Conservation (phyloP, 1,284 basidiomycete species). For the Vanrija pseudolonga region DNA sequence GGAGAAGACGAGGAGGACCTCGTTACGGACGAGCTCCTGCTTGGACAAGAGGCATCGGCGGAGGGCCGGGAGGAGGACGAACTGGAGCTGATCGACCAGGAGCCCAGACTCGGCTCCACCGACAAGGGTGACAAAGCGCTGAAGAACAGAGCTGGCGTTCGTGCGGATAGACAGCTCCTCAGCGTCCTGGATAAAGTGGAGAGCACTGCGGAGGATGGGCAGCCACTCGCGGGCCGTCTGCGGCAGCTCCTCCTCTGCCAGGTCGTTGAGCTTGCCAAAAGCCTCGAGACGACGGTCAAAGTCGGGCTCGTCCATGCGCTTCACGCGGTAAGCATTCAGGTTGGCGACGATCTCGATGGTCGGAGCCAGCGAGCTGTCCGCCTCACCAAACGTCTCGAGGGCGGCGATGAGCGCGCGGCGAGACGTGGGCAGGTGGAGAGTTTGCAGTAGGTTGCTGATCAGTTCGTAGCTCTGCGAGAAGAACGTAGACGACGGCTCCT, state of each 20-base stretch:
- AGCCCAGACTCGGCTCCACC: conserved; percentile 53
- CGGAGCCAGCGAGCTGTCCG: conserved; percentile 55
- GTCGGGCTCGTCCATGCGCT: conserved; percentile 85
- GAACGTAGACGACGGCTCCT: conserved; percentile 54
- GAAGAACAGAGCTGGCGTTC: conserved; percentile 72
- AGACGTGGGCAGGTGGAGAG: conserved; percentile 65
- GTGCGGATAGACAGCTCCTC: conserved; percentile 83
- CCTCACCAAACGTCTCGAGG: conserved; percentile 59
- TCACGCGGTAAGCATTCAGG: conserved; percentile 81
- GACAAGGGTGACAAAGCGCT: conserved; percentile 69
- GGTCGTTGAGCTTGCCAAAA: conserved; percentile 66
- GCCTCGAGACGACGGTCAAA: conserved; percentile 81
- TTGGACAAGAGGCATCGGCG: conserved; percentile 75
- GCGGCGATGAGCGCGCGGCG: conserved; percentile 64
- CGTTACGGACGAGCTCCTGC: conserved; percentile 82
- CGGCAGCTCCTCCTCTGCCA: conserved; percentile 48
- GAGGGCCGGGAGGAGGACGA: conserved; percentile 73
- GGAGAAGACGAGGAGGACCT: conserved; percentile 76
- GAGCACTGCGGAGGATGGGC: conserved; percentile 76
- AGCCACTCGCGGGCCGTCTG: conserved; percentile 58
- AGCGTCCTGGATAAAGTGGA: conserved; percentile 84
- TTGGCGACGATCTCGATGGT: conserved; percentile 61
- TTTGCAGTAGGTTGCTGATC: conserved; percentile 71
- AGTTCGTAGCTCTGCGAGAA: conserved; percentile 63
- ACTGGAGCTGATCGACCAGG: conserved; percentile 56